Evolutionary conservation across 345 rosid species (phyloP).

Genomic region (Arabis hirsuta): DNA sequence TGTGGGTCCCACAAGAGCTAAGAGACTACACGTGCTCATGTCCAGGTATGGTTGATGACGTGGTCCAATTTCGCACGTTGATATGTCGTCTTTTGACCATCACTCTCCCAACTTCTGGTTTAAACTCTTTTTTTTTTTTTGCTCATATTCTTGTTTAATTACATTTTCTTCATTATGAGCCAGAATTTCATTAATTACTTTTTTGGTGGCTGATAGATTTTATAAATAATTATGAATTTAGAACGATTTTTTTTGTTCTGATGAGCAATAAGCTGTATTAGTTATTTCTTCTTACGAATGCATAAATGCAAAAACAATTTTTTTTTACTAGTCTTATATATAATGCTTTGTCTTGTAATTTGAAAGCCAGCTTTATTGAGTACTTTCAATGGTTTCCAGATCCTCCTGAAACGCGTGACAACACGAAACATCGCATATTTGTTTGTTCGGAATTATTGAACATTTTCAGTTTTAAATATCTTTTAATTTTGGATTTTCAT

Average conservation of each 20-base stretch:
- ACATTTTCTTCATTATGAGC: background rate
- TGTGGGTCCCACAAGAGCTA: constrained; percentile 43
- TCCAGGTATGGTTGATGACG: constrained; percentile 48
- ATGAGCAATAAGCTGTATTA: constrained; percentile 5
- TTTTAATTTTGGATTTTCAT: constrained; percentile 13
- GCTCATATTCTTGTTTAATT: constrained; percentile 26
- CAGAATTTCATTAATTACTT: constrained; percentile 1
- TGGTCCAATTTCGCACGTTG: constrained; percentile 44
- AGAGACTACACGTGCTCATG: constrained; percentile 63
- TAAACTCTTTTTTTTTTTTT: background rate
- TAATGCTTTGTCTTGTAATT: constrained; percentile 8
- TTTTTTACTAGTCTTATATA: background rate
- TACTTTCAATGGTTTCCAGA: constrained; percentile 31
- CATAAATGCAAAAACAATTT: background rate
- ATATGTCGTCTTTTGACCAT: constrained; percentile 40
- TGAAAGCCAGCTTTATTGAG: constrained; percentile 22
- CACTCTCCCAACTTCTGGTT: constrained; percentile 32
- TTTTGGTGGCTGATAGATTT: background rate
- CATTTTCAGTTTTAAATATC: constrained; percentile 4
- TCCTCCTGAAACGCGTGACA: constrained; percentile 42
- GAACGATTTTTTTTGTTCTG: too few relatives aligned
- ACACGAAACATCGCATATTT: constrained; percentile 37
- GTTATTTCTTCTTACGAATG: background rate
- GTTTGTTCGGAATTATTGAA: constrained; percentile 28
- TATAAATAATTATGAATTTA: background rate